These are phyloP conservation scores for Maudiozyma barnettii DNA, from an alignment of 805 yeast species.

Conservation along the genomic window DNA sequence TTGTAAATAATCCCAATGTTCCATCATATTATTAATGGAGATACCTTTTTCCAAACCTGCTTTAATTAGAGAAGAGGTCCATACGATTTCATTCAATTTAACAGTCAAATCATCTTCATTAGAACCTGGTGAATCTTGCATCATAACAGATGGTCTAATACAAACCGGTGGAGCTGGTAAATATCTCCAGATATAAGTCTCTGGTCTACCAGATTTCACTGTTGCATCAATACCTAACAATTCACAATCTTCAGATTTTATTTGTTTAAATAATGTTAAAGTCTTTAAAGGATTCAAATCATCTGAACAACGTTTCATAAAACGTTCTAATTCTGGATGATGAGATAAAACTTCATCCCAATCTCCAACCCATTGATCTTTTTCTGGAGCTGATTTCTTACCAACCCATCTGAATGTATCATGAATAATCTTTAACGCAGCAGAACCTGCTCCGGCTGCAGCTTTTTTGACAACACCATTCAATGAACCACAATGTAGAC, in stretches of 20 bases:
- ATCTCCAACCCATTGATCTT: conserved; percentile 77
- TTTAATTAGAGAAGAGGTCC: conserved; percentile 89
- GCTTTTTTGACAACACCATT: conserved; percentile 98
- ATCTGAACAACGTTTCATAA: conserved; percentile 78
- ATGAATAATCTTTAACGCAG: conserved; percentile 89
- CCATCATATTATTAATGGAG: conserved; percentile 87
- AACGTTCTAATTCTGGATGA: conserved; percentile 83
- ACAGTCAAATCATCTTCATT: conserved; percentile 97
- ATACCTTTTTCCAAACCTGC: conserved; percentile 95
- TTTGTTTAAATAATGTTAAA: conserved; percentile 75
- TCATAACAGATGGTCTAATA: conserved; percentile 91
- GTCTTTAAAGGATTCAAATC: conserved; percentile 91
- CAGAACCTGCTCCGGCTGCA: conserved; percentile 82
- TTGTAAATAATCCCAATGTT: conserved; percentile 97
- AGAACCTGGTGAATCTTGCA: conserved; percentile 80
- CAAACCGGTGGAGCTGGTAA: conserved; percentile 99
- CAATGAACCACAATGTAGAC: conserved; percentile 75
- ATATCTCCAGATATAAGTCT: conserved; percentile 93
- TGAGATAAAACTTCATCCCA: conserved; percentile 63
- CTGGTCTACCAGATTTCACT: conserved; percentile 79
- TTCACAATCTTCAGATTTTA: conserved; percentile 82
- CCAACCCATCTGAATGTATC: conserved; percentile 95
- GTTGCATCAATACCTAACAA: conserved; percentile 82
- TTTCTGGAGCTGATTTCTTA: conserved; percentile 78
- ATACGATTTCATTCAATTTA: conserved; percentile 89